Percentiles rank a stretch among this genome's conserved stretches.
phyloP scores from a whole-genome alignment of 2,329 filamentous ascomycete genomes.

The Canariomyces notabilis region DNA sequence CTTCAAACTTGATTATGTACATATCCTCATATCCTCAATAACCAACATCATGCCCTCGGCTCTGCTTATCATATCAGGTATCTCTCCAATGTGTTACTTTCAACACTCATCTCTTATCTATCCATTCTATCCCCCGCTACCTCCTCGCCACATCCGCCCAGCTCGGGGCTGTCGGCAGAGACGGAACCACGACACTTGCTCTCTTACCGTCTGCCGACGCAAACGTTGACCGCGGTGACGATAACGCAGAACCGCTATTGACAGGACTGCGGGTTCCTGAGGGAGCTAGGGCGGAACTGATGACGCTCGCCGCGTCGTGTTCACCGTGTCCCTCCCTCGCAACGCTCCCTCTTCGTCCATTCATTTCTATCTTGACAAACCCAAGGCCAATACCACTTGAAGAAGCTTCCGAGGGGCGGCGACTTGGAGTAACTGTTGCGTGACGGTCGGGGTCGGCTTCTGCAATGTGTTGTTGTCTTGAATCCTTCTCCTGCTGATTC shows the following conservation, averaged over 20 bases:
- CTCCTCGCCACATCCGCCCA: conserved; percentile 37
- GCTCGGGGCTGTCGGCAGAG: conserved; percentile 34
- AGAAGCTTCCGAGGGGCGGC: not conserved
- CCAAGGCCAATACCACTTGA: conserved; percentile 15
- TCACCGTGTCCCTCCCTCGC: conserved; percentile 4
- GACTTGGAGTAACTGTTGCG: not conserved
- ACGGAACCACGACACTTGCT: conserved; percentile 25
- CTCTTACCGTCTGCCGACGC: conserved; percentile 15
- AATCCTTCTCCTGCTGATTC: conserved; percentile 9
- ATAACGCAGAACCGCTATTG: conserved; percentile 29
- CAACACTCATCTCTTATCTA: not conserved
- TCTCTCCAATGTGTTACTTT: not conserved
- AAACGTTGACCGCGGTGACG: conserved; percentile 28
- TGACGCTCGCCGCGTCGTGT: conserved; percentile 15
- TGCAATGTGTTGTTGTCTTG: not conserved
- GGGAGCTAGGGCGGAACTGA: conserved; percentile 11
- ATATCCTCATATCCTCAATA: too few relatives aligned
- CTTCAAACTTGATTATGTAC: too few relatives aligned
- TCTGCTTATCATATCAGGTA: too few relatives aligned
- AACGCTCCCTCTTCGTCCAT: conserved; percentile 15
- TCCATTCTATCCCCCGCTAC: conserved; percentile 12
- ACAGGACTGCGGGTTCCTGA: conserved; percentile 17
- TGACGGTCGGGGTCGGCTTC: conserved; percentile 5
- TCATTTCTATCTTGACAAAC: conserved; percentile 10
- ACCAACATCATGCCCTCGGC: too few relatives aligned